Base-by-base conservation (phyloP, 306 rosid species). In the Ceratonia siliqua region DNA sequence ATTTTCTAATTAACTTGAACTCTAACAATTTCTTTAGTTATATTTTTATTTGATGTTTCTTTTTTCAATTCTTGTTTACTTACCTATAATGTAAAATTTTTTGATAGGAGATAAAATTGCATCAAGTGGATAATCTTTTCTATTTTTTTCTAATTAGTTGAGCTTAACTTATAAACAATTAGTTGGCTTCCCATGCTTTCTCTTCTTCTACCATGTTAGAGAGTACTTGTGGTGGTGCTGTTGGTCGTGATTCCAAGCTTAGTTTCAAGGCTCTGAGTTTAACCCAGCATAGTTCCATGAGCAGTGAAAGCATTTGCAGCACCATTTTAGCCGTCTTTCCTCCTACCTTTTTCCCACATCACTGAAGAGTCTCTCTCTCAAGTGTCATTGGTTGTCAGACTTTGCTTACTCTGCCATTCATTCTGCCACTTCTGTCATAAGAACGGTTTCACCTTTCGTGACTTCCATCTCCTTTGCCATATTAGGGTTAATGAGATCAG, bases 401-500 rank as follows among this genome's bases (percentile, higher is more conserved):
- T 91, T 86, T 21, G 95, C 91, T 21, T 94, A 94, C 89, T 85
- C 97, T n/a, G 92, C 97, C 81, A 85, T 91, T 80, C 89, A 82
- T 45, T 73, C 88, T 22, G 87, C 84, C 30, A 81, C 81, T 49
- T 78, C 70, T 79, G 79, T 35, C 86, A 89, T n/a, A 83, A 85
- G 46, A 61, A 85, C 12, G 75, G 82, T 6, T 92, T 85, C 41
- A 87, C 90, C 12, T 90, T 87, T 84, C 93, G 93, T n/a, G 98
- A 94, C 79, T 94, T 94, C 75, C 87, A 85, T 2, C 89, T 91
- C 14, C 72, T 88, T 78, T 91, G 96, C 13, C 89, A 91, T 8
- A 86, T 94, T 77, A 97, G 98, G 48, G 43, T 93, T 62, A 97
- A 97, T 1, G 98, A 94, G 75, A 94, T 94, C 79, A 95, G 98